Conservation (phyloP, 2,329 filamentous ascomycete genomes). For the Septoria linicola region DNA sequence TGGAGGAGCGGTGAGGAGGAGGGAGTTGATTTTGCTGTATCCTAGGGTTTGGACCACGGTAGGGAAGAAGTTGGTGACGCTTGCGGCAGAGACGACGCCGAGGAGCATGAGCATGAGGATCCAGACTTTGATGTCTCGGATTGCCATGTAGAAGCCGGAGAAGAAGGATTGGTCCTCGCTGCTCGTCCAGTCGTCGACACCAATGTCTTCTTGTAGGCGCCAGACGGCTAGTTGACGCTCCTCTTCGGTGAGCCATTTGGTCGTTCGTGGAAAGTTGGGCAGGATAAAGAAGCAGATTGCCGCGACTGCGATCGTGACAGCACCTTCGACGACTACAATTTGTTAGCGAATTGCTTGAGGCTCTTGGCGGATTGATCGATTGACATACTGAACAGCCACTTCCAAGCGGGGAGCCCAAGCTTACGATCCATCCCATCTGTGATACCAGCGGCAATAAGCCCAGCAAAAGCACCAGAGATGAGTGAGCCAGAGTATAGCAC, state of each 20-base stretch:
- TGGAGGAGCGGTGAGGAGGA: slow-evolving; percentile 39
- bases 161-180: slow-evolving; percentile 36
- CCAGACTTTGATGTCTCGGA: slow-evolving; percentile 39
- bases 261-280: slow-evolving; percentile 40
- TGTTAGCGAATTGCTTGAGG: no score
- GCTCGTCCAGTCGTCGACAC: slow-evolving; percentile 36
- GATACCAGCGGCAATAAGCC: slow-evolving; percentile 55
- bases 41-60: slow-evolving; percentile 38
- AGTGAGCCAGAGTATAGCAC: slow-evolving; percentile 54
- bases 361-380: no score
- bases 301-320: slow-evolving; percentile 39
- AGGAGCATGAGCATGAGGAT: slow-evolving; percentile 40
- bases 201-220: slow-evolving; percentile 37
- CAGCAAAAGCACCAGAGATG: slow-evolving; percentile 54
- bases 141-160: slow-evolving; percentile 36
- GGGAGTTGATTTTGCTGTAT: slow-evolving; percentile 35
- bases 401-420: slow-evolving; percentile 39
- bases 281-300: slow-evolving; percentile 38
- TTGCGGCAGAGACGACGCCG: slow-evolving; percentile 38
- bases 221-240: slow-evolving; percentile 36
- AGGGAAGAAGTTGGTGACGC: slow-evolving; percentile 39
- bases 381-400: slow-evolving; percentile 28
- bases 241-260: slow-evolving; percentile 35
- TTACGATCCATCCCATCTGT: slow-evolving; percentile 42
- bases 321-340: slow-evolving; percentile 38